Evolutionary conservation across 1,284 basidiomycete species (phyloP).

Genomic region (Heimioporus retisporus): DNA sequence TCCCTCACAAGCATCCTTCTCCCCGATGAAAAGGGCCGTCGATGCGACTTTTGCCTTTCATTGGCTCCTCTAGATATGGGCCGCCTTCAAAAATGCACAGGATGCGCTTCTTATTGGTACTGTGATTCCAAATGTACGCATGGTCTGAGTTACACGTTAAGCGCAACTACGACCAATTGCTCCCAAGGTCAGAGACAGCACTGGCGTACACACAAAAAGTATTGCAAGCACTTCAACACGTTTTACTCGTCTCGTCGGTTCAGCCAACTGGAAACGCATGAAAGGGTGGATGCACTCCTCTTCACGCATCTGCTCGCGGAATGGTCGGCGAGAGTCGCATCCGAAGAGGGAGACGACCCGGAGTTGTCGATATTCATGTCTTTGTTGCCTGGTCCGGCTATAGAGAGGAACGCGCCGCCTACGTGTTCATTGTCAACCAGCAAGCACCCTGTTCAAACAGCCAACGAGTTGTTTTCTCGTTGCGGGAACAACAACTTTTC

Average conservation of each 20-base stretch:
- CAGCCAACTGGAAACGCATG: conserved; percentile 59
- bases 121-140: conserved; percentile 69
- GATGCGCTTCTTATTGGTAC: conserved; percentile 78
- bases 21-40: conserved; percentile 62
- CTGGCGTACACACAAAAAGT: conserved; percentile 69
- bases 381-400: conserved; percentile 59
- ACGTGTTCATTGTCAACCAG: conserved; percentile 44
- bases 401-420: conserved; percentile 35
- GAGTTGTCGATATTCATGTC: conserved; percentile 55
- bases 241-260: conserved; percentile 59
- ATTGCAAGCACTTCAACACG: conserved; percentile 66
- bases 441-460: conserved; percentile 35
- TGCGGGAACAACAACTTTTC: conserved; percentile 85
- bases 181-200: conserved; percentile 69
- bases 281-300: conserved; percentile 69
- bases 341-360: conserved; percentile 30
- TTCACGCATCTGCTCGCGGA: conserved; percentile 70
- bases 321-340: conserved; percentile 36
- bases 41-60: conserved; percentile 73
- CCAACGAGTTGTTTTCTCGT: conserved; percentile 63
- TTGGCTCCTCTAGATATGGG: conserved; percentile 29
- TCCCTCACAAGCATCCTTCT: conserved; percentile 63
- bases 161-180: conserved; percentile 16
- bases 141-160: conserved; percentile 17
- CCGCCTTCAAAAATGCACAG: conserved; percentile 61